These are phyloP conservation scores for Malus hybrid DNA, from an alignment of 331 rosid genomes.

Conservation along the genomic window DNA sequence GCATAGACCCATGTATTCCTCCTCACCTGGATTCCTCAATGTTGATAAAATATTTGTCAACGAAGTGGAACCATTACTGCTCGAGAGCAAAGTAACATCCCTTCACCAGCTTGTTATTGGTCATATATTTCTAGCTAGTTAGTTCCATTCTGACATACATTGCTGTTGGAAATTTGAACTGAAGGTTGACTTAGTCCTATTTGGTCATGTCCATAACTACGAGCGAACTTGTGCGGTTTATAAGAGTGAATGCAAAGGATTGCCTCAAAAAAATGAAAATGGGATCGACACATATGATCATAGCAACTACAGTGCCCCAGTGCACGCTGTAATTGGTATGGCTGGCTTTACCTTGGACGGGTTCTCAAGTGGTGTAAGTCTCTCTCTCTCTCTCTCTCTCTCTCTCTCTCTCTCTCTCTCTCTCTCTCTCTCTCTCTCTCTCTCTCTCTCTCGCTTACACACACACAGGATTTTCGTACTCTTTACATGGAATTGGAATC, in stretches of 20 bases:
- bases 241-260: constrained; percentile 33
- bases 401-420: too few relatives aligned
- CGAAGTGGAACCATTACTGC: constrained; percentile 63
- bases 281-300: constrained; percentile 67
- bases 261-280: constrained; percentile 47
- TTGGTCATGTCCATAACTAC: constrained; percentile 81
- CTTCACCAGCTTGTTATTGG: constrained; percentile 10
- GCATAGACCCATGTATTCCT: constrained; percentile 82
- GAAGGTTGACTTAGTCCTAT: constrained; percentile 66
- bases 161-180: constrained; percentile 14
- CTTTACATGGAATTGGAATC: not conserved
- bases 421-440: too few relatives aligned
- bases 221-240: constrained; percentile 74
- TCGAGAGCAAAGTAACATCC: constrained; percentile 40
- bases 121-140: not conserved
- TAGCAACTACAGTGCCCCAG: constrained; percentile 65
- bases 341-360: constrained; percentile 71
- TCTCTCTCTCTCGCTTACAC: too few relatives aligned
- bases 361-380: constrained; percentile 36
- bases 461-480: not conserved
- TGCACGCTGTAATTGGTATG: constrained; percentile 80
- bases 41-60: constrained; percentile 20
- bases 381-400: not conserved
- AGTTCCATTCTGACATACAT: not conserved
- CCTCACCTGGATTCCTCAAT: constrained; percentile 8